phyloP scores from a whole-genome alignment of 768 basidiomycete species.

The Lentinula sp. region DNA sequence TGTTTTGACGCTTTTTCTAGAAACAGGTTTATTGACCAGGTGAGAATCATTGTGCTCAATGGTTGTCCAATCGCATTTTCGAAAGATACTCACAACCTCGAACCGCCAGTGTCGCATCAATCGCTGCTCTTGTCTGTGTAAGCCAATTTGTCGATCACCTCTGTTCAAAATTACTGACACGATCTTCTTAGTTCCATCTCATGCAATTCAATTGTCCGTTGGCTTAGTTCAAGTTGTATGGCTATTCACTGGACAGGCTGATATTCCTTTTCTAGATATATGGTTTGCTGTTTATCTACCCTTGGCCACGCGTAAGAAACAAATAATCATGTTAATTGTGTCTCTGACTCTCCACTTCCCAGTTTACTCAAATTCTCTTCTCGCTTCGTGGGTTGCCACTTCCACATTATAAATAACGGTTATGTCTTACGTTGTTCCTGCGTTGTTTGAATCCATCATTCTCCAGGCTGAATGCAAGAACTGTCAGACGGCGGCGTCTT shows the following conservation, averaged over 20 bases:
- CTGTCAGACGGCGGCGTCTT: not conserved
- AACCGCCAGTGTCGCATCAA: constrained; percentile 14
- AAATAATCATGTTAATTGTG: not conserved
- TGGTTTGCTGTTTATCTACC: constrained; percentile 21
- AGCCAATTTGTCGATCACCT: not conserved
- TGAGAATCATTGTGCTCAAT: not conserved
- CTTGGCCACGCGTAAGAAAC: constrained; percentile 17
- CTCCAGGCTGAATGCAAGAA: not conserved
- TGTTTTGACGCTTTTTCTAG: constrained; percentile 1
- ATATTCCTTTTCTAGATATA: constrained; percentile 11
- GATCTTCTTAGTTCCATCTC: constrained; percentile 14
- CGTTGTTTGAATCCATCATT: not conserved
- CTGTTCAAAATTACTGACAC: not conserved
- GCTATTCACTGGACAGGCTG: not conserved
- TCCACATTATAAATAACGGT: not conserved
- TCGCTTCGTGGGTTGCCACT: not conserved
- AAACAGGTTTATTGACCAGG: constrained; percentile 20
- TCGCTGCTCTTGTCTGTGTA: constrained; percentile 17
- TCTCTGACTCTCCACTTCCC: not conserved
- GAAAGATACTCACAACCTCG: not conserved
- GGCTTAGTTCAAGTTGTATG: not conserved
- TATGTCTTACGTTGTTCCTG: not conserved
- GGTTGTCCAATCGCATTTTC: not conserved
- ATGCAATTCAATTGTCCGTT: constrained; percentile 16
- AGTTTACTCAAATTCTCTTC: constrained; percentile 3